Evolutionary conservation across 805 yeast genomes (phyloP).

Genomic region (Starmerella sirachaensis): DNA sequence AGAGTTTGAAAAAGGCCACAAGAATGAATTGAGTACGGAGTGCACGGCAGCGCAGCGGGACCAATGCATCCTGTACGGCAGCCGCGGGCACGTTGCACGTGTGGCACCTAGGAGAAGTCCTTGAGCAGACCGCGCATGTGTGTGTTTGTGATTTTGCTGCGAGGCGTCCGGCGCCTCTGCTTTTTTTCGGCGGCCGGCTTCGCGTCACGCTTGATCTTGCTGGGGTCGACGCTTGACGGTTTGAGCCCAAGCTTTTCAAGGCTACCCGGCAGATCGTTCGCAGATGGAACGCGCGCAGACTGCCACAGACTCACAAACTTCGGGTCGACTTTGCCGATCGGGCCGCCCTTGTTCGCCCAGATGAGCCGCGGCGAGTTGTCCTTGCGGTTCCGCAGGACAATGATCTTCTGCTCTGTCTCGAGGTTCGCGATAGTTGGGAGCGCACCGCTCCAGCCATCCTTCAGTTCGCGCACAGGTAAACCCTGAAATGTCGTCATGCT

Average conservation of each 20-base stretch:
- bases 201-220: constrained; percentile 55
- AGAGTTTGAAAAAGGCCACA: too few species aligned
- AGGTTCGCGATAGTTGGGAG: constrained; percentile 62
- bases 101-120: constrained; percentile 49
- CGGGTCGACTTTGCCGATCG: constrained; percentile 56
- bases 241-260: constrained; percentile 77
- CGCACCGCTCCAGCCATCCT: constrained; percentile 94
- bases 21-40: too few species aligned
- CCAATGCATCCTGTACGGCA: too few species aligned
- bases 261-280: constrained; percentile 66
- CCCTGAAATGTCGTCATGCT: constrained; percentile 83
- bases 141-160: constrained; percentile 88
- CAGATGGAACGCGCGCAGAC: constrained; percentile 63
- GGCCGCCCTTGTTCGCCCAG: constrained; percentile 81
- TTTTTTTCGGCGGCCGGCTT: constrained; percentile 49
- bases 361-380: constrained; percentile 86
- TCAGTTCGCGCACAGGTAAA: constrained; percentile 61
- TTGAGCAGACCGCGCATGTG: constrained; percentile 93
- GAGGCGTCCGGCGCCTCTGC: constrained; percentile 75
- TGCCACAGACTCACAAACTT: constrained; percentile 80
- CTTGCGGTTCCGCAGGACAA: constrained; percentile 82
- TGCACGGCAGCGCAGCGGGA: too few species aligned
- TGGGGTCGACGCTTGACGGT: constrained; percentile 98
- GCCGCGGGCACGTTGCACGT: too few species aligned
- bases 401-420: constrained; percentile 62